A percentile compares a stretch with the other conserved stretches of the same genome.
Evolutionary conservation across 768 basidiomycete species (phyloP).

Genomic region (Lentinula sp.): DNA sequence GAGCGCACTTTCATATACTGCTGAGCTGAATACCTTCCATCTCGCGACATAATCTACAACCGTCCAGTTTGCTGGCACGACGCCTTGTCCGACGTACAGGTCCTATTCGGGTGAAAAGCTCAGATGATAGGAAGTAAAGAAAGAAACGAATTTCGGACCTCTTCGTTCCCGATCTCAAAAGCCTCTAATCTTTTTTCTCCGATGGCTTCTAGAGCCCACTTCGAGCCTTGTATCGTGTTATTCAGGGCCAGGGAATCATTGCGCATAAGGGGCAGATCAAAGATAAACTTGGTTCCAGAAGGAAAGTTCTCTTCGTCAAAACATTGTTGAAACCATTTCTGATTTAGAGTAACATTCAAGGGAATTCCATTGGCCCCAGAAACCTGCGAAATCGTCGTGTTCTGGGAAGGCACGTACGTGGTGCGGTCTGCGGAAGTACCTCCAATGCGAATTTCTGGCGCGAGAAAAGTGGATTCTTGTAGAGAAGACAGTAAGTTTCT

Average conservation of each 20-base stretch:
- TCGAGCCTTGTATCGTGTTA: neutral
- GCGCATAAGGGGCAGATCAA: constrained; percentile 1
- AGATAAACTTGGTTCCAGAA: neutral
- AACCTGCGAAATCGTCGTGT: neutral
- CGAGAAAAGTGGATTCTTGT: neutral
- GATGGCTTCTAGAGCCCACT: constrained; percentile 1
- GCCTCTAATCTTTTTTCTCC: neutral
- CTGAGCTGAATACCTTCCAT: neutral
- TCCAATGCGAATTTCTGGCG: constrained; percentile 2
- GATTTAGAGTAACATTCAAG: constrained; percentile 1
- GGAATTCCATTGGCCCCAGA: neutral
- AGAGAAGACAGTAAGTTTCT: neutral
- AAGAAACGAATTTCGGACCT: neutral
- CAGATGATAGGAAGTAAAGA: too few species aligned
- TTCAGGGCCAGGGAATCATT: constrained; percentile 1
- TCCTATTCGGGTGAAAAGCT: neutral
- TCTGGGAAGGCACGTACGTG: neutral
- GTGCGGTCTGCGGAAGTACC: constrained; percentile 4
- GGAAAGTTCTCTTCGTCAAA: constrained; percentile 2
- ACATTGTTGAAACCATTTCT: neutral
- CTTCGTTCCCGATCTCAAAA: constrained; percentile 1
- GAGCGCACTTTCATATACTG: neutral
- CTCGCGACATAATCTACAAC: neutral
- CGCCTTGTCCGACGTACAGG: neutral
- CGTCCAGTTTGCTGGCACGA: neutral